phyloP scores from a whole-genome alignment of 1,284 basidiomycete genomes.

The Coriolopsis trogii region DNA sequence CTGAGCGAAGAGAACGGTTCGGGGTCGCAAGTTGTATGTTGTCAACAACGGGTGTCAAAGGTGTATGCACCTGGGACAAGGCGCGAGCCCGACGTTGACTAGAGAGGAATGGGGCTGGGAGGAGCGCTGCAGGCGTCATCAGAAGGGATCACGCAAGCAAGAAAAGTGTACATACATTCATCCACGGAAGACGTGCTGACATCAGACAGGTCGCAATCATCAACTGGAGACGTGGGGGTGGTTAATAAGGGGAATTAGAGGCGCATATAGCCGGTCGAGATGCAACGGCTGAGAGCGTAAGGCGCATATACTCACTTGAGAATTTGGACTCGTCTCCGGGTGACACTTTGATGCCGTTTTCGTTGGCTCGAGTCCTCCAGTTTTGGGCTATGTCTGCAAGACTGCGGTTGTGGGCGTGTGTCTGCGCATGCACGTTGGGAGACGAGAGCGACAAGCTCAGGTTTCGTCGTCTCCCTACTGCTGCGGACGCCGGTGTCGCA shows the following conservation, averaged over 20 bases:
- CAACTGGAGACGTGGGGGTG: slow-evolving; percentile 16
- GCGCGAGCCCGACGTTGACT: slow-evolving; percentile 64
- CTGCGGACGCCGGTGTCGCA: slow-evolving; percentile 51
- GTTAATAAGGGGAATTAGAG: slow-evolving; percentile 7
- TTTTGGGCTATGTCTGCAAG: slow-evolving; percentile 66
- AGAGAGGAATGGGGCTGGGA: slow-evolving; percentile 63
- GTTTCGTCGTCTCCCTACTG: slow-evolving; percentile 36
- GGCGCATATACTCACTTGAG: slow-evolving; percentile 41
- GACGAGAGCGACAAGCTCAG: slow-evolving; percentile 37
- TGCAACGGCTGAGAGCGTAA: not conserved
- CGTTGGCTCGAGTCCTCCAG: slow-evolving; percentile 72
- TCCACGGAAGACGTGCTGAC: slow-evolving; percentile 31
- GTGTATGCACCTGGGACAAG: slow-evolving; percentile 34
- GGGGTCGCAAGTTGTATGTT: slow-evolving; percentile 37
- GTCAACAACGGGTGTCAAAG: slow-evolving; percentile 30
- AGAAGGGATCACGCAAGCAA: slow-evolving; percentile 12
- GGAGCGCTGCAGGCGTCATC: slow-evolving; percentile 44
- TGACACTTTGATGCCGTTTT: slow-evolving; percentile 71
- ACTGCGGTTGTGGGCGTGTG: slow-evolving; percentile 26
- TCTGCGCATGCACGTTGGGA: slow-evolving; percentile 33
- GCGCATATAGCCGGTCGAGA: slow-evolving; percentile 12
- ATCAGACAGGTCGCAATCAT: slow-evolving; percentile 29
- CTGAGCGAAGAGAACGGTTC: slow-evolving; percentile 28
- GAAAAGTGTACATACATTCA: slow-evolving; percentile 31
- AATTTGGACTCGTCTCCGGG: slow-evolving; percentile 52